These are phyloP conservation scores for Leptographium radiaticola DNA, from an alignment of 2,329 filamentous ascomycete genomes.

Conservation along the genomic window DNA sequence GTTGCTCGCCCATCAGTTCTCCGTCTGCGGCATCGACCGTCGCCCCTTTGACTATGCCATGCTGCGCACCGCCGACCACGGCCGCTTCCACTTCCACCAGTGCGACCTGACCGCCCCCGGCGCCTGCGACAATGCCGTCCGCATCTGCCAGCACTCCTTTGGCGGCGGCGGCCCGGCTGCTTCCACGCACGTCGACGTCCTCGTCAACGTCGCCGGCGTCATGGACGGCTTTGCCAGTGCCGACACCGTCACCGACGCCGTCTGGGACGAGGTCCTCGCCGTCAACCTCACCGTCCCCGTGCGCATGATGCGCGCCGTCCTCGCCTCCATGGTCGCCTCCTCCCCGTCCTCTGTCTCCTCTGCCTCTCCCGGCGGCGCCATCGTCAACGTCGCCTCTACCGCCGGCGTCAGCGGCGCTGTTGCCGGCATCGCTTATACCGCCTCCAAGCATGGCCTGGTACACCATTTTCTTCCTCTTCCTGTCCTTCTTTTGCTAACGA, in stretches of 20 bases:
- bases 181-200: slow-evolving; percentile 31
- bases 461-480: slow-evolving; percentile 7
- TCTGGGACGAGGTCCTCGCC: slow-evolving; percentile 15
- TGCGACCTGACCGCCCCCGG: slow-evolving; percentile 17
- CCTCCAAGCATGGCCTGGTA: slow-evolving; percentile 24
- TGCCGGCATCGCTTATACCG: slow-evolving; percentile 20
- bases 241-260: slow-evolving; percentile 21
- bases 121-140: slow-evolving; percentile 20
- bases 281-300: slow-evolving; percentile 39
- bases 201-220: slow-evolving; percentile 41
- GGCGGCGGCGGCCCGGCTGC: slow-evolving; percentile 8
- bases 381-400: slow-evolving; percentile 34
- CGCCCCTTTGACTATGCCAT: slow-evolving; percentile 17
- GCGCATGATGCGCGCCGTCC: slow-evolving; percentile 33
- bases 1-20: slow-evolving; percentile 22
- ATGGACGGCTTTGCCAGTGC: slow-evolving; percentile 33
- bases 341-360: neutral
- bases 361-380: slow-evolving; percentile 22
- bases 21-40: slow-evolving; percentile 12
- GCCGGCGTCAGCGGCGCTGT: slow-evolving; percentile 27
- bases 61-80: slow-evolving; percentile 14
- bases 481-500: neutral
- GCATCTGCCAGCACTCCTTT: slow-evolving; percentile 17
- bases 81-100: slow-evolving; percentile 25
- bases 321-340: slow-evolving; percentile 23